Percentiles rank a stretch among this genome's conserved stretches.
phyloP scores from a whole-genome alignment of 176 grass and related monocot species.

The Thalia dealbata region DNA sequence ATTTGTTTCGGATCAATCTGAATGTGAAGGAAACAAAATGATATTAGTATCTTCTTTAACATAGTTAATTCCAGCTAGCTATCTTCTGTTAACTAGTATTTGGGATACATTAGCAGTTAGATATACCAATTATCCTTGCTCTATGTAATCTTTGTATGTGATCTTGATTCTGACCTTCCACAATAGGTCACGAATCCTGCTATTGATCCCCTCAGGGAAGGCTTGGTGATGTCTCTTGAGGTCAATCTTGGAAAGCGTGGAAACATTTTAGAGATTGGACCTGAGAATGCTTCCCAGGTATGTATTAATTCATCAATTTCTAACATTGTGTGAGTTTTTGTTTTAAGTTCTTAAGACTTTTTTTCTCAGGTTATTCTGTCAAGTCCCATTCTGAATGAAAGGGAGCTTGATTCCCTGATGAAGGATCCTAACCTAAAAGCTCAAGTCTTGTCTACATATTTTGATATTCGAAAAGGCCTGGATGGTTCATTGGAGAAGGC shows the following conservation, averaged over 20 bases:
- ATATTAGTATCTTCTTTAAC: no score
- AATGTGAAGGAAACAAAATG: no score
- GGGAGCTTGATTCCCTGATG: slow-evolving; percentile 78
- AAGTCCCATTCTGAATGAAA: slow-evolving; percentile 91
- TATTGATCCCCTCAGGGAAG: slow-evolving; percentile 97
- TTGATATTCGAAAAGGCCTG: slow-evolving; percentile 85
- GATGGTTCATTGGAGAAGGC: slow-evolving; percentile 77
- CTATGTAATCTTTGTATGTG: not conserved
- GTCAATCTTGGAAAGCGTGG: slow-evolving; percentile 93
- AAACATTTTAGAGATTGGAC: slow-evolving; percentile 89
- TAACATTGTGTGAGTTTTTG: slow-evolving; percentile 6
- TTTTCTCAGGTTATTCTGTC: slow-evolving; percentile 75
- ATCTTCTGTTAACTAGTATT: not conserved
- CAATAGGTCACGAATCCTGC: slow-evolving; percentile 96
- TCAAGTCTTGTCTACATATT: slow-evolving; percentile 74
- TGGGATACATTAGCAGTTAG: not conserved
- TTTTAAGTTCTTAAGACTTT: slow-evolving; percentile 12
- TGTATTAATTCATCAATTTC: slow-evolving; percentile 24
- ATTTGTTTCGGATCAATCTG: no score
- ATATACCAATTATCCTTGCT: not conserved
- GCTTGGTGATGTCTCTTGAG: slow-evolving; percentile 99
- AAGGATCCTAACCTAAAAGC: slow-evolving; percentile 71
- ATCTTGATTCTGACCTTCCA: slow-evolving; percentile 2
- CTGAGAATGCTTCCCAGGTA: slow-evolving; percentile 94
- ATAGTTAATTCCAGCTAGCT: not conserved